Evolutionary conservation across 345 rosid genomes (phyloP), one percentile per base, ranked within the genome.

Genomic region (Eucalyptus coolabah): DNA sequence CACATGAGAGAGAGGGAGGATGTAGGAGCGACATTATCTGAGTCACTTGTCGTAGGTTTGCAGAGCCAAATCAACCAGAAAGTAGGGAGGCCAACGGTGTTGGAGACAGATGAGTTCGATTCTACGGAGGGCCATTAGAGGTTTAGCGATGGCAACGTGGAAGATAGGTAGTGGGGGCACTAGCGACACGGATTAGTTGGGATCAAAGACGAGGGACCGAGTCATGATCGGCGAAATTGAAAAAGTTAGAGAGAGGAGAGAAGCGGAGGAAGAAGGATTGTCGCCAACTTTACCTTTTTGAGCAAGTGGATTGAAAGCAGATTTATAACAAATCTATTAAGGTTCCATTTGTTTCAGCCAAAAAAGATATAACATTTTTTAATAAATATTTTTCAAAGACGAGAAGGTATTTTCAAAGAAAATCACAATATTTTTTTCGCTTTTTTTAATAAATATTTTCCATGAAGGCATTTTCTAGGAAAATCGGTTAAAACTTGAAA

Each of bases 311-410:
- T 30, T 14, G 9, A 63, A 30, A 30, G 34, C 5, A 7, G 72
- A 0, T 63, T 63, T 2, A 30, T 5, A 60, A 60, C n/a, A 60
- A 12, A 60, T 60, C 19, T 30, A 63, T 0, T 19, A 8, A 53
- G 24, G 5, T 19, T 53, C 2, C 0, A 0, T 8, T 53, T 53
- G 2, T 50, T 53, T 51, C 8, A 0, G 1, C 2, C n/a, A n/a
- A n/a, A 8, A 0, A 53, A 53, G 19, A 53, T 3, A 53, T 53
- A 19, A 19, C 0, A 19, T 53, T 19, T 53, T 53, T 8, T 0
- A 53, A 3, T 8, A 51, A 19, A 8, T 19, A 3, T 3, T 19
- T 51, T 53, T 0, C 2, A 19, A n/a, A n/a, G n/a, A n/a, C n/a
- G n/a, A 53, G 2, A 53, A 53, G 0, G 1, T 5, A 53, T 53